These are phyloP conservation scores for Syzygium aromaticum DNA, from an alignment of 345 rosid genomes.

Conservation along the genomic window DNA sequence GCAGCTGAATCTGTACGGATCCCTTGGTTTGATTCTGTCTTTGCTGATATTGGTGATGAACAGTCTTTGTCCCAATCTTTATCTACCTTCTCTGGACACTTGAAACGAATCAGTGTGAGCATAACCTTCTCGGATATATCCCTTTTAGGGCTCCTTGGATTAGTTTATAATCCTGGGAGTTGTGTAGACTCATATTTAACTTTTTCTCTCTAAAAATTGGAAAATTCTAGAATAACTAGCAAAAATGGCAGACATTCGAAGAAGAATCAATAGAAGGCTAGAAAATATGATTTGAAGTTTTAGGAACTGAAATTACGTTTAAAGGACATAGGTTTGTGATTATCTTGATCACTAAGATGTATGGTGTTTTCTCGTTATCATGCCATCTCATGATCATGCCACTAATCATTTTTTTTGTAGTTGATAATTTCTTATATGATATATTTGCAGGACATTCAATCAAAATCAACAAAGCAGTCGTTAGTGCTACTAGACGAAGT, in stretches of 20 bases:
- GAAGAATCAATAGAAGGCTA: neutral
- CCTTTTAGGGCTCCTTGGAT: neutral
- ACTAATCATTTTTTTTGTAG: neutral
- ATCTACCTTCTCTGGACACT: conserved; percentile 92
- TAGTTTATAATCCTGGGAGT: neutral
- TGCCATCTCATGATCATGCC: neutral
- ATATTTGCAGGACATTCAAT: conserved; percentile 58
- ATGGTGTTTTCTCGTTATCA: neutral
- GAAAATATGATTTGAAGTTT: neutral
- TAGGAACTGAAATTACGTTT: neutral
- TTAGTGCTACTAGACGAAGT: conserved; percentile 93
- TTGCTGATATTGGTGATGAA: conserved; percentile 95
- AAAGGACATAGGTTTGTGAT: neutral
- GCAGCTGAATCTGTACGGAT: conserved; percentile 72
- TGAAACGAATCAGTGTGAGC: conserved; percentile 85
- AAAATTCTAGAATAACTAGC: neutral
- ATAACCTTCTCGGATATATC: conserved; percentile 2
- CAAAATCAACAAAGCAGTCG: conserved; percentile 65
- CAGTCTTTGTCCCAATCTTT: conserved; percentile 86
- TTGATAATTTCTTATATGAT: neutral
- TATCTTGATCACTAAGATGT: neutral
- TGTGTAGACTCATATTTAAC: neutral
- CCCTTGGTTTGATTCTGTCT: conserved; percentile 93
- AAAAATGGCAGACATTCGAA: neutral
- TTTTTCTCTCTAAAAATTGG: neutral